A percentile compares a stretch with the other conserved stretches of the same genome.
phyloP scores from a whole-genome alignment of 192 early-diverging fungal genomes.

The Backusella tarrabulga region DNA sequence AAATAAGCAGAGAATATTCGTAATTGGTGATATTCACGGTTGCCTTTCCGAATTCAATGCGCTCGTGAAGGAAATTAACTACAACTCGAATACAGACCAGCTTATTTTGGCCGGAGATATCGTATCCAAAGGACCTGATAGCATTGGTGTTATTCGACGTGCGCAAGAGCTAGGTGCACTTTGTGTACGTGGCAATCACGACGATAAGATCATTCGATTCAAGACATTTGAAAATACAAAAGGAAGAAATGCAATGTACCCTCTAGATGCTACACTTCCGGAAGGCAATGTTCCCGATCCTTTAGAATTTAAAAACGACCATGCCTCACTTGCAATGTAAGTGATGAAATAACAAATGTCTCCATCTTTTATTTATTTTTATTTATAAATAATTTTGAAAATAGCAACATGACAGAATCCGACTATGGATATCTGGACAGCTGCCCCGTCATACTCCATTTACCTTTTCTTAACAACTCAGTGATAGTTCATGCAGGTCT shows the following conservation, averaged over 20 bases:
- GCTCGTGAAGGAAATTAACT: constrained; percentile 49
- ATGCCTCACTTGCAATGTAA: constrained; percentile 38
- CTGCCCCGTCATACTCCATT: constrained; percentile 54
- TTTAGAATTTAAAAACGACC: constrained; percentile 28
- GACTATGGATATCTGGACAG: constrained; percentile 53
- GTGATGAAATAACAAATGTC: background rate
- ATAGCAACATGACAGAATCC: constrained; percentile 31
- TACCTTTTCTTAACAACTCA: constrained; percentile 41
- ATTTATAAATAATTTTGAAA: background rate
- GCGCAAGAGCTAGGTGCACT: constrained; percentile 46
- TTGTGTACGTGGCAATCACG: constrained; percentile 74
- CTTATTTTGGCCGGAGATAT: constrained; percentile 70
- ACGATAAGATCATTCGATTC: constrained; percentile 66
- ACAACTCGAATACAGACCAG: constrained; percentile 41
- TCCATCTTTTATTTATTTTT: constrained; percentile 2
- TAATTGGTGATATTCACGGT: constrained; percentile 76
- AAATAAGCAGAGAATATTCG: constrained; percentile 45
- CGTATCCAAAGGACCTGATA: constrained; percentile 62
- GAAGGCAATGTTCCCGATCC: constrained; percentile 37
- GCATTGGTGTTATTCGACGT: constrained; percentile 51
- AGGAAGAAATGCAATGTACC: constrained; percentile 11
- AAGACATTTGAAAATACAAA: constrained; percentile 26
- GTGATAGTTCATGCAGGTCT: constrained; percentile 72
- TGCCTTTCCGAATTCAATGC: constrained; percentile 49
- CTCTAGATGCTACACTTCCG: constrained; percentile 9